Conservation (phyloP, 2,329 filamentous ascomycete species). For the Trichoderma arundinaceum region DNA sequence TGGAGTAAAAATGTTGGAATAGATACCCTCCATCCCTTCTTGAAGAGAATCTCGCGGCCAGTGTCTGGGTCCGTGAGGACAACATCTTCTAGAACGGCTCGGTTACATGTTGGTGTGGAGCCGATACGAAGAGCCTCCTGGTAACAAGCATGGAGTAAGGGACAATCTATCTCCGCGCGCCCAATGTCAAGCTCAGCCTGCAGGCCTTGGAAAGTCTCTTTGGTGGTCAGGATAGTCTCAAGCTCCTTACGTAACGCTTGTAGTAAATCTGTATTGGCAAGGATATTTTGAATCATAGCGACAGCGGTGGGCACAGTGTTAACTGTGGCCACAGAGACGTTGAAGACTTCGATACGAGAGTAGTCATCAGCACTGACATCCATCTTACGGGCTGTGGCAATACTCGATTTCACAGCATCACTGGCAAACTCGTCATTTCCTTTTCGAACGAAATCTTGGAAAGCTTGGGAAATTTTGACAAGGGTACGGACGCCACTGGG, state of each 20-base stretch:
- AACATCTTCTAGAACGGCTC: conserved; percentile 19
- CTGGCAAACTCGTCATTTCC: not conserved
- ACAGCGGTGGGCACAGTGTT: conserved; percentile 12
- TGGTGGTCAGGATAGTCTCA: not conserved
- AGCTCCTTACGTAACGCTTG: conserved; percentile 9
- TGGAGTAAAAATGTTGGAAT: conserved; percentile 19
- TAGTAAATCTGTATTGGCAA: not conserved
- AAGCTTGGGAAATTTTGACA: not conserved
- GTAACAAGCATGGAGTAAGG: conserved; percentile 2
- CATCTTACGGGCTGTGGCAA: not conserved
- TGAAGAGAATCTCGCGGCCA: conserved; percentile 4
- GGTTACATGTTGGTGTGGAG: conserved; percentile 8
- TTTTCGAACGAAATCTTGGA: not conserved
- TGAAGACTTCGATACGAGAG: conserved; percentile 14
- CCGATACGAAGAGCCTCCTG: conserved; percentile 21
- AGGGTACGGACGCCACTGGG: not conserved
- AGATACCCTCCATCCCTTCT: conserved; percentile 6
- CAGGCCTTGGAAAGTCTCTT: not conserved
- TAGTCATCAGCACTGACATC: conserved; percentile 5
- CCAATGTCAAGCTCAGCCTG: not conserved
- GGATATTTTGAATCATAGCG: conserved; percentile 14
- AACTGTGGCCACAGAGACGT: conserved; percentile 15
- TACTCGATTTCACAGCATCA: not conserved
- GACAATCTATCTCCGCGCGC: not conserved
- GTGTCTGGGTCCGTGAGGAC: conserved; percentile 1